Conservation (phyloP, 2,329 filamentous ascomycete genomes). For the Penicillium sp. region DNA sequence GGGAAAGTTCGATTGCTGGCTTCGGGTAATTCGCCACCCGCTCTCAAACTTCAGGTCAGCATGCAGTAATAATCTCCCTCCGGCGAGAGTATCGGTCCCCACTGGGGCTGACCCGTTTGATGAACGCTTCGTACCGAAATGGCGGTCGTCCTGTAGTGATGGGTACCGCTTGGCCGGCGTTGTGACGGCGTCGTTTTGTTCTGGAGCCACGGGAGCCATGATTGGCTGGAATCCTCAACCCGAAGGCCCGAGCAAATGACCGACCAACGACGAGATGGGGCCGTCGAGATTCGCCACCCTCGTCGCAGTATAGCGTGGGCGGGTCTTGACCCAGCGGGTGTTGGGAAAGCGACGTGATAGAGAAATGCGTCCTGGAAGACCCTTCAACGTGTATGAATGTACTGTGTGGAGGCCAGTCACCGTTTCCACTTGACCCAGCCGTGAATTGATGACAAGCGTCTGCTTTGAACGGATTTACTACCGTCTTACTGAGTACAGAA, state of each 20-base stretch:
- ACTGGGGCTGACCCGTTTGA: conserved; percentile 10
- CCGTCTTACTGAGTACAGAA: not conserved
- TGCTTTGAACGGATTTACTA: not conserved
- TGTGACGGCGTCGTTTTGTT: not conserved
- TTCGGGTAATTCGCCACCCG: not conserved
- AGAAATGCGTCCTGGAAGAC: not conserved
- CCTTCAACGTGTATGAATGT: not conserved
- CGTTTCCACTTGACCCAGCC: not conserved
- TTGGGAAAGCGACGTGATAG: not conserved
- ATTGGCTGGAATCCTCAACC: not conserved
- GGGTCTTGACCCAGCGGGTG: not conserved
- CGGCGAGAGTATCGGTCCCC: conserved; percentile 2
- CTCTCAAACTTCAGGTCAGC: not conserved
- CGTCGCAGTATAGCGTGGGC: not conserved
- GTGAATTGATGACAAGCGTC: not conserved
- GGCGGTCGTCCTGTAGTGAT: not conserved
- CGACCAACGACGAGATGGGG: not conserved
- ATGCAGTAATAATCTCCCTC: conserved; percentile 3
- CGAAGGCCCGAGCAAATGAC: conserved; percentile 4
- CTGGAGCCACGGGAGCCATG: not conserved
- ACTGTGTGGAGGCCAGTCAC: too few relatives aligned
- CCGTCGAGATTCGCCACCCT: conserved; percentile 13
- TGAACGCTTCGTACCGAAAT: not conserved
- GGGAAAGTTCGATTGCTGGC: not conserved
- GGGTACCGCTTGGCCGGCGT: not conserved